Percentiles rank a stretch among this genome's conserved stretches.
Evolutionary conservation across 805 yeast species (phyloP).

Genomic region (Pichia manshurica): DNA sequence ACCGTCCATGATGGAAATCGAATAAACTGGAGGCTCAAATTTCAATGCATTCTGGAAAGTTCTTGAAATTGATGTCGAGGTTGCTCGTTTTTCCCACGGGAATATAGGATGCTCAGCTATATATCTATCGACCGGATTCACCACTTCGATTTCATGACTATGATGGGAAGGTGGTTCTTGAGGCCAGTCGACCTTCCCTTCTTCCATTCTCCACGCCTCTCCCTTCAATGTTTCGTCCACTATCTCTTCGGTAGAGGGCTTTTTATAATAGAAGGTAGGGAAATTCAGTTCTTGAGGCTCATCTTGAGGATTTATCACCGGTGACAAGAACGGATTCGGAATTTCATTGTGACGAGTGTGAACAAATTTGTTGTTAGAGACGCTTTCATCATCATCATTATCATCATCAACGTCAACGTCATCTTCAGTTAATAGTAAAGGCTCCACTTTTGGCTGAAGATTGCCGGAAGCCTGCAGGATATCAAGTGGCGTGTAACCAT

Average conservation of each 20-base stretch:
- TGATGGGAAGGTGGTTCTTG: background rate
- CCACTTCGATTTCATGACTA: background rate
- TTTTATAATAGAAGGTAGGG: constrained; percentile 25
- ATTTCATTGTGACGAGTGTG: background rate
- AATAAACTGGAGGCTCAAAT: constrained; percentile 16
- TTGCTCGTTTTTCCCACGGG: constrained; percentile 31
- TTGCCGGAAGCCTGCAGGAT: constrained; percentile 20
- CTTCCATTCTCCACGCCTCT: constrained; percentile 30
- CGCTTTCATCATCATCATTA: background rate
- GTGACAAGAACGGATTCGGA: constrained; percentile 9
- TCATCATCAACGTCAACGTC: background rate
- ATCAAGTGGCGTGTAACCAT: constrained; percentile 15
- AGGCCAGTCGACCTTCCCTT: constrained; percentile 20
- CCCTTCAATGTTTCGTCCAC: constrained; percentile 22
- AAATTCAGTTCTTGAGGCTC: constrained; percentile 3
- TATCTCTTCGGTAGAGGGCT: constrained; percentile 12
- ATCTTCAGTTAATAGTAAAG: no score
- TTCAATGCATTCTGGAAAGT: constrained; percentile 16
- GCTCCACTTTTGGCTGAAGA: constrained; percentile 18
- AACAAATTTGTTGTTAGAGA: no score
- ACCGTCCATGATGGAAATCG: constrained; percentile 13
- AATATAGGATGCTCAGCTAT: constrained; percentile 29
- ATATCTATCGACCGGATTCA: constrained; percentile 17
- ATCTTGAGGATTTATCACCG: background rate
- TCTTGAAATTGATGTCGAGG: constrained; percentile 14